Conservation (phyloP, 192 early-diverging fungal species). For the Paraglomus brasilianum region DNA sequence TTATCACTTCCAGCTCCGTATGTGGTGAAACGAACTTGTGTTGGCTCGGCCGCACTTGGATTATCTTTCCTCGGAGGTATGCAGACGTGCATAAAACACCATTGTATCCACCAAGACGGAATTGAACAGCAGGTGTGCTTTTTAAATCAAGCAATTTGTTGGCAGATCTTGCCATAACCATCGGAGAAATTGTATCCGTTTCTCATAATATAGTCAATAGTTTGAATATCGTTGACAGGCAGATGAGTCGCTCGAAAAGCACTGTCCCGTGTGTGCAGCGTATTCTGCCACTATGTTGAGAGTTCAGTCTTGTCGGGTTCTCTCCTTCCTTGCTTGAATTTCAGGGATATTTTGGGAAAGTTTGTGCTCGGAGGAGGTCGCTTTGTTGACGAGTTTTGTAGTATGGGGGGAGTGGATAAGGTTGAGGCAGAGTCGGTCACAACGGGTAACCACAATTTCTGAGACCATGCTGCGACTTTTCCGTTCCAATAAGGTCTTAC, state of each 20-base stretch:
- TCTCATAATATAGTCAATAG: slow-evolving; percentile 56
- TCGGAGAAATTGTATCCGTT: slow-evolving; percentile 70
- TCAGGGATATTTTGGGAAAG: no score
- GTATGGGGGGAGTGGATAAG: no score
- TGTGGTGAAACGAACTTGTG: slow-evolving; percentile 57
- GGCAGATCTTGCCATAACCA: slow-evolving; percentile 67
- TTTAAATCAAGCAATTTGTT: slow-evolving; percentile 43
- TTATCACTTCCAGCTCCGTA: slow-evolving; percentile 57
- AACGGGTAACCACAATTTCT: no score
- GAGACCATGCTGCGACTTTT: no score
- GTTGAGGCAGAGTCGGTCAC: no score
- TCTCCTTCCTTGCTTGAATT: no score
- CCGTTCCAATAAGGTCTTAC: no score
- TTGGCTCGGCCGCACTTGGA: slow-evolving; percentile 57
- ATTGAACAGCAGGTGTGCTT: slow-evolving; percentile 64
- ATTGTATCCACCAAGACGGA: slow-evolving; percentile 68
- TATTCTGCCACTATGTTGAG: slow-evolving; percentile 67
- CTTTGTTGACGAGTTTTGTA: no score
- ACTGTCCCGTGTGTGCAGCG: slow-evolving; percentile 71
- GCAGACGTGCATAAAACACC: slow-evolving; percentile 52
- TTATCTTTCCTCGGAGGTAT: slow-evolving; percentile 29
- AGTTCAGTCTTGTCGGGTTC: no score
- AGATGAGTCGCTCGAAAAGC: slow-evolving; percentile 63
- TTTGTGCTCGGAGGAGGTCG: no score
- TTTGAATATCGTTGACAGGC: slow-evolving; percentile 37